Conservation (phyloP, 208 protist genomes). For the Acanthamoeba lenticulata region DNA sequence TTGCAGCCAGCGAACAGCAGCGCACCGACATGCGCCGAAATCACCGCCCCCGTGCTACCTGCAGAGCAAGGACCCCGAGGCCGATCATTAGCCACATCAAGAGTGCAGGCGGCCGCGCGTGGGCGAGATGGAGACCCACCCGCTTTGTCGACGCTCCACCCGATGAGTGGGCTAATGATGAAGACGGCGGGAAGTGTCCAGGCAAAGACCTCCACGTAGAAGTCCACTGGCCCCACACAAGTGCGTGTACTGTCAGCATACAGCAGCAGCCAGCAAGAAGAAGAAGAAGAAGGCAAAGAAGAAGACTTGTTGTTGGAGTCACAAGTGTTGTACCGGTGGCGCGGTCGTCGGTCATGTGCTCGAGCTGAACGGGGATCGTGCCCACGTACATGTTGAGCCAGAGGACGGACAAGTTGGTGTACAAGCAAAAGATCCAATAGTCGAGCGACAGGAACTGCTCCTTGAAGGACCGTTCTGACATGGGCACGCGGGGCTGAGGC, state of each 20-base stretch:
- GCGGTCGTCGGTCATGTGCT: neutral
- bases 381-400: conserved; percentile 25
- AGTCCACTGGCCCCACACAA: neutral
- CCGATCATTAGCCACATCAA: neutral
- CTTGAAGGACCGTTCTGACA: neutral
- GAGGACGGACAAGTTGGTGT: neutral
- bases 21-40: neutral
- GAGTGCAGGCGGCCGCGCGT: neutral
- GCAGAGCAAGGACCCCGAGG: neutral
- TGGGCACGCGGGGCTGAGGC: neutral
- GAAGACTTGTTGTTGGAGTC: neutral
- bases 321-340: neutral
- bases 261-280: too few species aligned
- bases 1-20: neutral
- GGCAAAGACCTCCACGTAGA: neutral
- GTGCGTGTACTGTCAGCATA: too few species aligned
- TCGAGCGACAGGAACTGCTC: neutral
- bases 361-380: neutral
- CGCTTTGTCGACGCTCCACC: neutral
- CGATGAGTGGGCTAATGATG: neutral
- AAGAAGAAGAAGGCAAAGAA: too few species aligned
- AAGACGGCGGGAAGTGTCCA: neutral
- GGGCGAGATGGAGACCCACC: neutral
- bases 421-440: neutral
- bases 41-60: neutral